Percentiles rank a stretch among this genome's conserved stretches.
Evolutionary conservation across 2,329 filamentous ascomycete genomes (phyloP).

Genomic region (Beauveria brongniartii): DNA sequence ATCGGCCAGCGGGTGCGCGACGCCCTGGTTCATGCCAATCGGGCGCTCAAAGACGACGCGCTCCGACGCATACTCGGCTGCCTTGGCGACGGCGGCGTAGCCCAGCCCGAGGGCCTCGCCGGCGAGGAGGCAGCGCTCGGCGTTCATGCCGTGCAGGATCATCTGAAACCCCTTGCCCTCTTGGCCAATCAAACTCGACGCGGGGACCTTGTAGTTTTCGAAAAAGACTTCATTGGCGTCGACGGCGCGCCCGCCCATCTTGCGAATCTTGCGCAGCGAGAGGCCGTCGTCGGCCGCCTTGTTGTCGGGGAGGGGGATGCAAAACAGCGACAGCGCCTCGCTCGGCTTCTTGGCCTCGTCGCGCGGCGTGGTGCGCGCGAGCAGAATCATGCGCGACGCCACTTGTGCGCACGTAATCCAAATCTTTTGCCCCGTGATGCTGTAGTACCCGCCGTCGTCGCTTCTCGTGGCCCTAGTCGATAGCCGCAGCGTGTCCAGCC

Average conservation of each 20-base stretch:
- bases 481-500: slow-evolving; percentile 68
- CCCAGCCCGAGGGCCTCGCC: slow-evolving; percentile 75
- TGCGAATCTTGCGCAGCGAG: slow-evolving; percentile 64
- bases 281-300: slow-evolving; percentile 48
- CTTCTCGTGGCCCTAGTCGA: slow-evolving; percentile 54
- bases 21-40: slow-evolving; percentile 59
- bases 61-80: slow-evolving; percentile 57
- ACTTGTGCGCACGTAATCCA: slow-evolving; percentile 86
- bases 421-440: slow-evolving; percentile 71
- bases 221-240: slow-evolving; percentile 88
- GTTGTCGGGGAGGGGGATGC: slow-evolving; percentile 66
- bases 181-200: slow-evolving; percentile 56
- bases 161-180: slow-evolving; percentile 75
- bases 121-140: slow-evolving; percentile 65
- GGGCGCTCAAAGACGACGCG: slow-evolving; percentile 57
- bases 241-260: slow-evolving; percentile 77
- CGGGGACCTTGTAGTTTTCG: slow-evolving; percentile 63
- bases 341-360: slow-evolving; percentile 61
- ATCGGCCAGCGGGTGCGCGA: slow-evolving; percentile 58
- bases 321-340: slow-evolving; percentile 74
- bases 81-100: slow-evolving; percentile 59
- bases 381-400: slow-evolving; percentile 72
- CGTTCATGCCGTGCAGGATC: slow-evolving; percentile 73
- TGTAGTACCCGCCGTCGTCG: slow-evolving; percentile 44
- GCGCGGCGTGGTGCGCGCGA: slow-evolving; percentile 65